phyloP scores from a whole-genome alignment of 257 asterid species.

The Solanum ahanhuiri region DNA sequence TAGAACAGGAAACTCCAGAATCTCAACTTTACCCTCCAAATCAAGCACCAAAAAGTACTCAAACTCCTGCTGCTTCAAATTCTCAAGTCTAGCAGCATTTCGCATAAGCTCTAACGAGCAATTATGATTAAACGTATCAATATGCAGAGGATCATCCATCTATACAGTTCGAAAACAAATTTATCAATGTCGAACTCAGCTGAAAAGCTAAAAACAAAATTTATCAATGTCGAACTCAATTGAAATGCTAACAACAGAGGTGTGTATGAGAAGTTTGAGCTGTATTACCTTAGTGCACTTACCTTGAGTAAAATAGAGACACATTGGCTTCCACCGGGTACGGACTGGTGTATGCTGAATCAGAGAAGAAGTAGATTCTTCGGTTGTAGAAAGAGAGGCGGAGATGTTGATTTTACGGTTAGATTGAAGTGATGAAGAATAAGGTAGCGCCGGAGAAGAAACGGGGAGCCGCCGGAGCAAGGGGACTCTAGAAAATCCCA shows the following conservation, averaged over 20 bases:
- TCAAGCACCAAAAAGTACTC: constrained; percentile 88
- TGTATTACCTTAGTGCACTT: constrained; percentile 72
- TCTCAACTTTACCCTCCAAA: constrained; percentile 99
- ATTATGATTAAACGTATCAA: constrained; percentile 57
- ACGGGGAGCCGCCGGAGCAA: constrained; percentile 30
- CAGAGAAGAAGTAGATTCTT: constrained; percentile 27
- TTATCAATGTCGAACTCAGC: not conserved
- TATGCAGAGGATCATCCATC: constrained; percentile 70
- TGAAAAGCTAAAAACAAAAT: not conserved
- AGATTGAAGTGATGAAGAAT: constrained; percentile 8
- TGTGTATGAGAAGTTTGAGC: not conserved
- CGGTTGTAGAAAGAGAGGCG: constrained; percentile 19
- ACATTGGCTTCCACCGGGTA: constrained; percentile 70
- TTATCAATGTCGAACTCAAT: not conserved
- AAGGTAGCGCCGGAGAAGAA: not conserved
- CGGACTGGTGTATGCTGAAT: constrained; percentile 8
- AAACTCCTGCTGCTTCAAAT: constrained; percentile 40
- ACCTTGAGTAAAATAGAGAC: constrained; percentile 73
- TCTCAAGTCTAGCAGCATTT: constrained; percentile 11
- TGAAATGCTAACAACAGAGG: not conserved
- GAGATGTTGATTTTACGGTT: constrained; percentile 8
- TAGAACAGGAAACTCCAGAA: constrained; percentile 86
- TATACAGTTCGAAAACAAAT: constrained; percentile 7
- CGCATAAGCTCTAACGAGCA: constrained; percentile 34
- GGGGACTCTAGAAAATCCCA: constrained; percentile 25